These are phyloP conservation scores for Trypanosoma avium DNA, from an alignment of 208 protist species.

Conservation along the genomic window DNA sequence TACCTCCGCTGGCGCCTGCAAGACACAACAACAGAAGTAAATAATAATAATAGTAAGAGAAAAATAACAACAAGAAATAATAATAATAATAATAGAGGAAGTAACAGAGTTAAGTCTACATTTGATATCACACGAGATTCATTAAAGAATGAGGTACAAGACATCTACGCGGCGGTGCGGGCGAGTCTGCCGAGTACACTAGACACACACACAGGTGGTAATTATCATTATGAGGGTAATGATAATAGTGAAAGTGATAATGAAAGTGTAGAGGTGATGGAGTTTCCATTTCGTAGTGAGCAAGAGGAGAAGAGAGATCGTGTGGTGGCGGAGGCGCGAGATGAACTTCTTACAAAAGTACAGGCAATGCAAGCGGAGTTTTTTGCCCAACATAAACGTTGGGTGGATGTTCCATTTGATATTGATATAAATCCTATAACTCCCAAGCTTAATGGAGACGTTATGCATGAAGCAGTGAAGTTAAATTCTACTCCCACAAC, in stretches of 20 bases:
- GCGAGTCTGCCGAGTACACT: conserved; percentile 56
- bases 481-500: no score
- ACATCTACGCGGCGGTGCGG: conserved; percentile 57
- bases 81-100: not conserved
- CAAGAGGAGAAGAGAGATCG: conserved; percentile 49
- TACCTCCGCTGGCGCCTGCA: conserved; percentile 65
- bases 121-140: conserved; percentile 74
- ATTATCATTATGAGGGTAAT: conserved; percentile 19
- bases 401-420: conserved; percentile 78
- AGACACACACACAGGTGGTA: not conserved
- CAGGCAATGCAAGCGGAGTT: conserved; percentile 78
- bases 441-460: not conserved
- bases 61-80: not conserved
- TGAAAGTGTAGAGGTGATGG: conserved; percentile 24
- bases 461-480: not conserved
- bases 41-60: not conserved
- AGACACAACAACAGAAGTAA: not conserved
- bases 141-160: conserved; percentile 32
- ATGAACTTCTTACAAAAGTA: conserved; percentile 69
- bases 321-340: conserved; percentile 52
- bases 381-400: conserved; percentile 71
- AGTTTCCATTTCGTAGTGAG: conserved; percentile 47
- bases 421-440: conserved; percentile 29
- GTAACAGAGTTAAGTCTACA: conserved; percentile 6
- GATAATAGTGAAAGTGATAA: conserved; percentile 36